Evolutionary conservation across 371 early-diverging fungal genomes (phyloP), one percentile per base, ranked within the genome.

Genomic region (Blastocladiella emersonii): DNA sequence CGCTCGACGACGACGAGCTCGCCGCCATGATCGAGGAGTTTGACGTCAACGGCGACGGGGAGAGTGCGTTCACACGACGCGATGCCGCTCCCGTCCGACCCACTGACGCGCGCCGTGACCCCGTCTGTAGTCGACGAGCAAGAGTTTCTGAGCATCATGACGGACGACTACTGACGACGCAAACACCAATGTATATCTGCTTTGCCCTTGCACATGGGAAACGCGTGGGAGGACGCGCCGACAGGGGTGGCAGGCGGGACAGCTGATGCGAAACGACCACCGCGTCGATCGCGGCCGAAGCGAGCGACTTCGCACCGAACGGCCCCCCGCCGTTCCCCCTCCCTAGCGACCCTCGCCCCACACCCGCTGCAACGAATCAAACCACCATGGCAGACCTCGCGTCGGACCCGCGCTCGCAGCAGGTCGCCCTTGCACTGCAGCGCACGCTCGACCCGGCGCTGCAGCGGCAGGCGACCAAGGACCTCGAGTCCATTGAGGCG

Each of bases 21-120:
- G 78, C 83, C 64, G 84, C 85, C 17, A 88, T 88, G 88, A 81
- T 88, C 63, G 88, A 89, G 35, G 88, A 87, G 76, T 89, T 89
- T 79, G 89, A 89, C 66, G 61, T 85, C 69, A 83, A 86, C 68
- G 76, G 81, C 63, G 87, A 89, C 66, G 86, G 87, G 41, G 81
- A 78, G 57, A 87, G 85, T 87, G 77, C 63, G 77, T 61, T 56
- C n/a, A 39, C 60, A 39, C 64, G 34, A 1, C 13, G 12, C 35
- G 30, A 8, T 53, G 27, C 19, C 57, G 7, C 25, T n/a, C n/a
- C n/a, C n/a, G n/a, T 43, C 1, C 23, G 7, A 8, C 5, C 55
- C 7, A 34, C 45, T 36, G 23, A 34, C 57, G 13, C 30, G 57
- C 27, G 44, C 23, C 57, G 4, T 57, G 21, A 44, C 25, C 59